Evolutionary conservation across 345 rosid genomes (phyloP).

Genomic region (Brassica cretica): DNA sequence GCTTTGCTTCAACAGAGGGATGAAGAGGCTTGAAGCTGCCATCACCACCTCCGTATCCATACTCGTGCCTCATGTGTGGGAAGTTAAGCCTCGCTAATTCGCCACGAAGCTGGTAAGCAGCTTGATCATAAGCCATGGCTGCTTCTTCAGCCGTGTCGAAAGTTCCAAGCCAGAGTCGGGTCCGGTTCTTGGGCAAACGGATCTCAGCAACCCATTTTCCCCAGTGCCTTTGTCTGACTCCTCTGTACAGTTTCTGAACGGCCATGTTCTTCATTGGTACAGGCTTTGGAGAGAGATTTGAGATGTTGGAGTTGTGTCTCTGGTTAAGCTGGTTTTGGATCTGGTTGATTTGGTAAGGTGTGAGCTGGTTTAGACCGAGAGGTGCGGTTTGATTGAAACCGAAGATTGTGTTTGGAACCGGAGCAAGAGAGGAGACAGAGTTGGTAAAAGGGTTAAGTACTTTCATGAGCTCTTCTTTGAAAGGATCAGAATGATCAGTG

Average conservation of each 20-base stretch:
- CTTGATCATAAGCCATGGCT: neutral
- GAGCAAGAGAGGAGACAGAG: neutral
- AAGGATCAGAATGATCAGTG: neutral
- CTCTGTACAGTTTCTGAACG: neutral
- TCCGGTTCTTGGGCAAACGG: neutral
- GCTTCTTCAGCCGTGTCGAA: neutral
- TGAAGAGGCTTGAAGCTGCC: constrained; percentile 69
- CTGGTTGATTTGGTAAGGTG: neutral
- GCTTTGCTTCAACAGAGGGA: constrained; percentile 82
- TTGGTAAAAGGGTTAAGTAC: neutral
- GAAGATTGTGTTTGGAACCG: neutral
- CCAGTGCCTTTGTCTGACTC: neutral
- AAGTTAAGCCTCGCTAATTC: neutral
- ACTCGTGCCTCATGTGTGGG: constrained; percentile 3
- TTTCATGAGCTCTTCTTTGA: neutral
- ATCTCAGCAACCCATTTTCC: neutral
- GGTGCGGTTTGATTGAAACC: neutral
- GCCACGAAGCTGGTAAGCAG: constrained; percentile 3
- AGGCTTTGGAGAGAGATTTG: neutral
- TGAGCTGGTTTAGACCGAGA: constrained; percentile 1
- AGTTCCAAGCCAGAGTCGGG: neutral
- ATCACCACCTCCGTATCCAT: constrained; percentile 39
- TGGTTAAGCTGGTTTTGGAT: neutral
- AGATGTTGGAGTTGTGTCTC: neutral
- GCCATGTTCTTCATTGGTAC: neutral